Conservation (phyloP, 2,329 filamentous ascomycete species). For the Microcera coccophila region DNA sequence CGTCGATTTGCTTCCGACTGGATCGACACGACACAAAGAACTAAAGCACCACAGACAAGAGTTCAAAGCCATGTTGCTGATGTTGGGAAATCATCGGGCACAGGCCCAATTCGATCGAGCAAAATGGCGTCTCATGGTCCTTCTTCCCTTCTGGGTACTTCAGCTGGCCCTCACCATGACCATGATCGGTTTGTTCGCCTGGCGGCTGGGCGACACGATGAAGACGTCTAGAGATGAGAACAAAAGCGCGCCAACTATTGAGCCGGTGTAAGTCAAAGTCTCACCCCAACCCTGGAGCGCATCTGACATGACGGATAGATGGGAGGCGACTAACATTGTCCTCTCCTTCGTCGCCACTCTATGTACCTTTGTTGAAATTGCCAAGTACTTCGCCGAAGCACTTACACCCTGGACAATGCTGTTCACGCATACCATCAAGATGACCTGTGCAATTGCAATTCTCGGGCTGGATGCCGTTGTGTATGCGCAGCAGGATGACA, state of each 20-base stretch:
- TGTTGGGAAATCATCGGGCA: constrained; percentile 43
- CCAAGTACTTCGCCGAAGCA: constrained; percentile 44
- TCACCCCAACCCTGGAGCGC: neutral
- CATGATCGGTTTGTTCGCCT: constrained; percentile 51
- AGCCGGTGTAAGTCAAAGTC: constrained; percentile 46
- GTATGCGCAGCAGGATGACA: constrained; percentile 43
- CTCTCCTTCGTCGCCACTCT: constrained; percentile 46
- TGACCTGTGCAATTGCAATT: constrained; percentile 44
- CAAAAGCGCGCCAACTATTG: constrained; percentile 39
- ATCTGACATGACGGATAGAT: constrained; percentile 34
- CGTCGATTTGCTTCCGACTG: neutral
- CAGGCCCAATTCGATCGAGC: constrained; percentile 52
- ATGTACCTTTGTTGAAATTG: constrained; percentile 46
- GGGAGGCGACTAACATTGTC: constrained; percentile 51
- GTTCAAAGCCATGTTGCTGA: constrained; percentile 14
- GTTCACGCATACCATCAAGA: constrained; percentile 48
- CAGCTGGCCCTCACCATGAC: constrained; percentile 45
- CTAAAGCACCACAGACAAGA: neutral
- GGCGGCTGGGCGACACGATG: constrained; percentile 47
- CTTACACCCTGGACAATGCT: constrained; percentile 54
- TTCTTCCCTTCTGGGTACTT: constrained; percentile 49
- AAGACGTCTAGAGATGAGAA: constrained; percentile 40
- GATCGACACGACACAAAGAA: neutral
- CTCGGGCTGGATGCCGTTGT: constrained; percentile 51
- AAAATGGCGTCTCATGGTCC: constrained; percentile 45